phyloP scores from a whole-genome alignment of 305 asterid genomes.

The Rubia balearica region DNA sequence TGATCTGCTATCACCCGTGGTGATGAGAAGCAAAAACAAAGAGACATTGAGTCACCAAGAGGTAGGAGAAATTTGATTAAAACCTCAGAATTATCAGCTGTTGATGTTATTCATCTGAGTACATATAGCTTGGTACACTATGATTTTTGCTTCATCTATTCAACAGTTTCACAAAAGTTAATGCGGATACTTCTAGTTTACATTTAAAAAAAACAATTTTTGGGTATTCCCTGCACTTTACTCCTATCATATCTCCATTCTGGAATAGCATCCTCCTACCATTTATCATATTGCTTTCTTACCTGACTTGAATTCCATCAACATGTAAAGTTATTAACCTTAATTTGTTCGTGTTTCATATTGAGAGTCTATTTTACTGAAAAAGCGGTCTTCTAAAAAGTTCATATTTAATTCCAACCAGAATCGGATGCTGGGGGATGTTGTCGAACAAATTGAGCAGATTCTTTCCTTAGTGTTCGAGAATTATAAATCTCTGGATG shows the following conservation, averaged over 20 bases:
- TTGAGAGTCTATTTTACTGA: not conserved
- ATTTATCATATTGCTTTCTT: not conserved
- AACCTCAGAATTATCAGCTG: not conserved
- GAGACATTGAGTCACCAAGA: slow-evolving; percentile 85
- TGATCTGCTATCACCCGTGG: slow-evolving; percentile 76
- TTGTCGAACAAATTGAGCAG: slow-evolving; percentile 70
- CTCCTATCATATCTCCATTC: not conserved
- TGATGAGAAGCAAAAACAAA: slow-evolving; percentile 52
- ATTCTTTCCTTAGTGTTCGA: slow-evolving; percentile 59
- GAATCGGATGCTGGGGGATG: slow-evolving; percentile 82
- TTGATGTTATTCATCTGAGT: slow-evolving; percentile 1
- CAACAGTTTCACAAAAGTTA: not conserved
- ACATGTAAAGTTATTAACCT: not conserved
- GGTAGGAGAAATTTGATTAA: slow-evolving; percentile 36
- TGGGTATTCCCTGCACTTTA: not conserved
- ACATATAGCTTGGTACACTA: not conserved
- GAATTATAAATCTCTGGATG: slow-evolving; percentile 85
- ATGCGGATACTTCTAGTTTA: not conserved
- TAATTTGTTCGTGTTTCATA: not conserved
- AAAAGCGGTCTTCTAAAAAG: not conserved
- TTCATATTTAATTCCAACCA: slow-evolving; percentile 20
- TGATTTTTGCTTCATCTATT: not conserved
- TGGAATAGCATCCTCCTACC: not conserved
- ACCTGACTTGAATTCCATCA: not conserved
- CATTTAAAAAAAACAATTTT: not conserved